These are phyloP conservation scores for Nicotiana knightiana DNA, from an alignment of 257 asterid species.

Conservation along the genomic window DNA sequence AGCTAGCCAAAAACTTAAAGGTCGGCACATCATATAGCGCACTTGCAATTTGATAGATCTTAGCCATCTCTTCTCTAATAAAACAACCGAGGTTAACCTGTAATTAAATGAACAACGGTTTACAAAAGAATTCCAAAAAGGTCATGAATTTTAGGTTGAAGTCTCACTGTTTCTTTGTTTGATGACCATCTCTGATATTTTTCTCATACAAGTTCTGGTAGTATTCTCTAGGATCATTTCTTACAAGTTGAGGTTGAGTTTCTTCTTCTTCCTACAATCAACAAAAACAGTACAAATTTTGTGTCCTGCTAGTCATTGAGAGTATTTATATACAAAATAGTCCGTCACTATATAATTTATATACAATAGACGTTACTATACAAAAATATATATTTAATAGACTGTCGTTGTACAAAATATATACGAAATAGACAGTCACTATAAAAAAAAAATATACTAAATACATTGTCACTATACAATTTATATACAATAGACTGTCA, in stretches of 20 bases:
- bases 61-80: constrained; percentile 91
- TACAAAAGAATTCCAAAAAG: background rate
- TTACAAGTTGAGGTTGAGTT: constrained; percentile 43
- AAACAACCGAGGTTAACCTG: constrained; percentile 7
- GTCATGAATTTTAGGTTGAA: background rate
- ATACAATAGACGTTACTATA: too few relatives aligned
- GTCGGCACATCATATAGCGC: constrained; percentile 76
- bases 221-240: constrained; percentile 62
- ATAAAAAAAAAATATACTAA: too few relatives aligned
- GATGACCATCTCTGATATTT: constrained; percentile 74
- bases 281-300: background rate
- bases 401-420: too few relatives aligned
- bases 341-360: too few relatives aligned
- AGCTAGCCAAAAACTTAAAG: too few relatives aligned
- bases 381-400: too few relatives aligned
- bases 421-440: too few relatives aligned
- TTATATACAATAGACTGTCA: too few relatives aligned
- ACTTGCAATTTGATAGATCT: constrained; percentile 79
- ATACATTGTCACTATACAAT: too few relatives aligned
- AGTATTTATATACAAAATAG: background rate
- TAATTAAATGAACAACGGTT: background rate
- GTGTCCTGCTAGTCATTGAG: background rate
- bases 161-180: constrained; percentile 82
- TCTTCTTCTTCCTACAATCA: constrained; percentile 68
- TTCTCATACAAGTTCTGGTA: constrained; percentile 64